Percentiles rank a stretch among this genome's conserved stretches.
Evolutionary conservation across 257 asterid species (phyloP).

Genomic region (Marsdenia floribunda): DNA sequence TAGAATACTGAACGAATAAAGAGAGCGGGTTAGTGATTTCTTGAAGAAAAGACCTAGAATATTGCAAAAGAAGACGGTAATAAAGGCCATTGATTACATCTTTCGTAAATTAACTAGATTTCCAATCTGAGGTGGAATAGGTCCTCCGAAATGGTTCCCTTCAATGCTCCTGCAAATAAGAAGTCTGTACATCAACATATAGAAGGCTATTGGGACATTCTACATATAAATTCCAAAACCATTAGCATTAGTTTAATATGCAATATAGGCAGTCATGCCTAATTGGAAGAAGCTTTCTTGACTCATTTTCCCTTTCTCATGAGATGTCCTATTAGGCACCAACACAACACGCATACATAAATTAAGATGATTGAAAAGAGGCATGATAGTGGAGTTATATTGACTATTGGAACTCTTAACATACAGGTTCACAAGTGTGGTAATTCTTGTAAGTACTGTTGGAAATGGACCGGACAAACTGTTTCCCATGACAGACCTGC

Average conservation of each 20-base stretch:
- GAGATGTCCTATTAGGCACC: background rate
- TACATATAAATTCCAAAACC: background rate
- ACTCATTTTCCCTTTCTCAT: background rate
- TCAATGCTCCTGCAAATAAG: slow-evolving; percentile 69
- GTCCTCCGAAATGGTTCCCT: slow-evolving; percentile 70
- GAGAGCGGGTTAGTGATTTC: slow-evolving; percentile 16
- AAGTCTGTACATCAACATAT: slow-evolving; percentile 19
- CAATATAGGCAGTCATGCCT: background rate
- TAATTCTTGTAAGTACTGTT: slow-evolving; percentile 47
- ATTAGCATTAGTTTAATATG: background rate
- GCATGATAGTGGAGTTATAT: background rate
- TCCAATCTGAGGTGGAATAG: slow-evolving; percentile 65
- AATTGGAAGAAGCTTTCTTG: background rate
- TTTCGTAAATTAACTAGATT: slow-evolving; percentile 60
- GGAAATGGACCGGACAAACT: slow-evolving; percentile 88
- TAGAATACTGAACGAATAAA: slow-evolving; percentile 38
- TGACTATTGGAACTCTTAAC: slow-evolving; percentile 18
- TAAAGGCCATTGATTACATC: slow-evolving; percentile 36
- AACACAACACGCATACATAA: background rate
- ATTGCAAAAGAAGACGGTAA: background rate
- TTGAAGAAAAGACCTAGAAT: background rate
- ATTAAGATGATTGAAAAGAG: background rate
- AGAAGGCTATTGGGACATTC: background rate
- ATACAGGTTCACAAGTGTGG: slow-evolving; percentile 69
- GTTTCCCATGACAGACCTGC: slow-evolving; percentile 97